These are phyloP conservation scores for Centrapalus pauciflorus DNA, from an alignment of 129 eudicot species.

Conservation along the genomic window DNA sequence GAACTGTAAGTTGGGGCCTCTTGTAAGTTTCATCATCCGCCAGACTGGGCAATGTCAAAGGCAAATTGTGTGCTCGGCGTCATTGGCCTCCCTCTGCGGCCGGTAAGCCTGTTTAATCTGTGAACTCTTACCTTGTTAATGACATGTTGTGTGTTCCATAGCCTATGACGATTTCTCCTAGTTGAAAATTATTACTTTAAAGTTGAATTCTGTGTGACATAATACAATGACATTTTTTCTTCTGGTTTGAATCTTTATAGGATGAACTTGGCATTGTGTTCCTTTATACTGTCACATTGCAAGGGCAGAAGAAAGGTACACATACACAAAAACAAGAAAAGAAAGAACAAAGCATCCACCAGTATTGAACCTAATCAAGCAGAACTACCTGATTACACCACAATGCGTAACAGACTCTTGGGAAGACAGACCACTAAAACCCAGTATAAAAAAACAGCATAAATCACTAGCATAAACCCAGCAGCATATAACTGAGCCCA, in stretches of 20 bases:
- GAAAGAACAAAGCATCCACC: too few relatives aligned
- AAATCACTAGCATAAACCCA: too few relatives aligned
- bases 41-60: slow-evolving; percentile 56
- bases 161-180: not conserved
- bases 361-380: too few relatives aligned
- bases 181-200: not conserved
- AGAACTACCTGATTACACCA: too few relatives aligned
- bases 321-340: too few relatives aligned
- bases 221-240: not conserved
- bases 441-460: too few relatives aligned
- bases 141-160: not conserved
- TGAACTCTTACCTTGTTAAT: slow-evolving; percentile 4
- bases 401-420: too few relatives aligned
- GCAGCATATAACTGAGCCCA: too few relatives aligned
- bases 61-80: slow-evolving; percentile 63
- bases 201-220: not conserved
- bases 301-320: too few relatives aligned
- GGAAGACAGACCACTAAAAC: too few relatives aligned
- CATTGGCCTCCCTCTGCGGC: slow-evolving; percentile 83
- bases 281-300: not conserved
- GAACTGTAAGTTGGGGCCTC: slow-evolving; percentile 87
- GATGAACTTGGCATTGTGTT: too few relatives aligned
- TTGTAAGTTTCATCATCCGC: slow-evolving; percentile 94
- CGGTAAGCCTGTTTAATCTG: slow-evolving; percentile 44
- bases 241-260: not conserved